Evolutionary conservation across 2,329 filamentous ascomycete genomes (phyloP).

Genomic region (Chalara sp.): DNA sequence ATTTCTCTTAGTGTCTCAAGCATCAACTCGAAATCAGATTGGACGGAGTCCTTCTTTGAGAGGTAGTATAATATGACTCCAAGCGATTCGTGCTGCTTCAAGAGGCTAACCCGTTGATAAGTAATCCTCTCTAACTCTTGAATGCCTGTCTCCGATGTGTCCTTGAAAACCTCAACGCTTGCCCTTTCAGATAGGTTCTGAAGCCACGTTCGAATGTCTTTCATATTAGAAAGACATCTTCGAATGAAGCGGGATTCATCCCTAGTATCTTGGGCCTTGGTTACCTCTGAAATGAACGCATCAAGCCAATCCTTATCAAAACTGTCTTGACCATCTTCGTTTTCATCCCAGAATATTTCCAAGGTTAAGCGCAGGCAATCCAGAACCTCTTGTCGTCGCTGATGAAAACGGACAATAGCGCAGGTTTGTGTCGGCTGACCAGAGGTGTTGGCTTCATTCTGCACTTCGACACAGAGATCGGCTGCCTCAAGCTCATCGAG

Average conservation of each 20-base stretch:
- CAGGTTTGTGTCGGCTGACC: conserved; percentile 71
- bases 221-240: conserved; percentile 72
- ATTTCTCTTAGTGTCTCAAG: conserved; percentile 60
- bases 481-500: conserved; percentile 86
- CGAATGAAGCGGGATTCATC: conserved; percentile 53
- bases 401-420: conserved; percentile 82
- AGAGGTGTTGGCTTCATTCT: conserved; percentile 59
- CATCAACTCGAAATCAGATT: conserved; percentile 68
- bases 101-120: conserved; percentile 72
- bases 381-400: conserved; percentile 73
- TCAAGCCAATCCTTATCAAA: conserved; percentile 44
- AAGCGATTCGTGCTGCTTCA: conserved; percentile 84
- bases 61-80: conserved; percentile 74
- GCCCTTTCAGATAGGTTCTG: conserved; percentile 69
- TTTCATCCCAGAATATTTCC: conserved; percentile 53
- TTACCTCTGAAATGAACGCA: conserved; percentile 42
- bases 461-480: conserved; percentile 65
- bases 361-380: conserved; percentile 66
- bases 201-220: conserved; percentile 69
- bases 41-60: conserved; percentile 64
- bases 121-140: conserved; percentile 67
- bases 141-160: conserved; percentile 52
- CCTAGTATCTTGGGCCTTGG: conserved; percentile 31
- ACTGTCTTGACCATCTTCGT: conserved; percentile 26
- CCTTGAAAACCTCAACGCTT: conserved; percentile 62